phyloP scores from a whole-genome alignment of 2,329 filamentous ascomycete genomes.

The Talaromyces islandicus region DNA sequence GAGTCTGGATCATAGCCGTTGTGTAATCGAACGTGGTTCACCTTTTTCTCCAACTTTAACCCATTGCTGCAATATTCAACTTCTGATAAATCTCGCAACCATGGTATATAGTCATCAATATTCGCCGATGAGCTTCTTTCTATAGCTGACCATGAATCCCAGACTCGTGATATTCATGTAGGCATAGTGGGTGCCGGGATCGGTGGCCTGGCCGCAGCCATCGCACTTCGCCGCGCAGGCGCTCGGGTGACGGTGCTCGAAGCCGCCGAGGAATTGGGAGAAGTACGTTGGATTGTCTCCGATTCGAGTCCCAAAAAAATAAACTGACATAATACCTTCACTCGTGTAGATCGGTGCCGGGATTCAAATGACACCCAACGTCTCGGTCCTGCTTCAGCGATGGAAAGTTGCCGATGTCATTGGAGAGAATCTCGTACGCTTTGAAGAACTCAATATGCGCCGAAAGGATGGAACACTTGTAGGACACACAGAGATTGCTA shows the following conservation, averaged over 20 bases:
- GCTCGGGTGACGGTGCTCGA: slow-evolving; percentile 39
- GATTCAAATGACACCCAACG: slow-evolving; percentile 39
- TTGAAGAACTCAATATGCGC: slow-evolving; percentile 36
- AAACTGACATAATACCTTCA: background rate
- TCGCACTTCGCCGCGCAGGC: slow-evolving; percentile 36
- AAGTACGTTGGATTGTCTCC: slow-evolving; percentile 21
- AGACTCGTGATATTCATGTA: slow-evolving; percentile 13
- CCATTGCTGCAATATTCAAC: background rate
- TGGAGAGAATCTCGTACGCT: slow-evolving; percentile 35
- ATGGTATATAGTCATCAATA: background rate
- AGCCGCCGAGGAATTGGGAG: slow-evolving; percentile 34
- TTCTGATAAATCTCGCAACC: background rate
- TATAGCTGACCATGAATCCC: background rate
- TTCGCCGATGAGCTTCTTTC: background rate
- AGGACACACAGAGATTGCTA: slow-evolving; percentile 30
- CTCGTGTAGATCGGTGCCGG: slow-evolving; percentile 25
- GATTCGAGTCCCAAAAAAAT: background rate
- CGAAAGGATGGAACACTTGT: slow-evolving; percentile 34
- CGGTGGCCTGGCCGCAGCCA: slow-evolving; percentile 38
- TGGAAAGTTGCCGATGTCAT: slow-evolving; percentile 37
- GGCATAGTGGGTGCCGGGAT: slow-evolving; percentile 35
- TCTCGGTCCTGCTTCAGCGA: slow-evolving; percentile 32
- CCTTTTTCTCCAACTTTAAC: background rate
- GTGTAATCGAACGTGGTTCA: background rate
- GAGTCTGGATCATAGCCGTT: background rate